phyloP scores from a whole-genome alignment of 2,329 filamentous ascomycete species.

The Cercospora sp. region DNA sequence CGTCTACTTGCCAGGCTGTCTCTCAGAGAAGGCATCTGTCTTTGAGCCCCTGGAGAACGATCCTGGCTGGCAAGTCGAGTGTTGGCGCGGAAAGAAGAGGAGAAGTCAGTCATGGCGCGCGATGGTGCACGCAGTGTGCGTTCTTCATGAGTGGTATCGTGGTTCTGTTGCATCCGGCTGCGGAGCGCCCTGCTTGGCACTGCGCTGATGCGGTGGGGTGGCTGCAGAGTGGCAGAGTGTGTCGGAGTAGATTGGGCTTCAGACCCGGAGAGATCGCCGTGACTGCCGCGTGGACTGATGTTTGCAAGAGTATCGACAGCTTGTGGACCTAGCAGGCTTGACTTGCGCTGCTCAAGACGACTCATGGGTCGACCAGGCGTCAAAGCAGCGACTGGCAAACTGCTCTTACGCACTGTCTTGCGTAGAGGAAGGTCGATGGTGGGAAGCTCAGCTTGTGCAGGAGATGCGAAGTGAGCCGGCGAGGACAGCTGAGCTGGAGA shows the following conservation, averaged over 20 bases:
- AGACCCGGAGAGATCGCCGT: conserved; percentile 31
- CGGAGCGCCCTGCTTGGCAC: conserved; percentile 43
- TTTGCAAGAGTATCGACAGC: conserved; percentile 18
- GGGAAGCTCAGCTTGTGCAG: neutral
- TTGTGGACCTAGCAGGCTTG: conserved; percentile 37
- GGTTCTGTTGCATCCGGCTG: conserved; percentile 32
- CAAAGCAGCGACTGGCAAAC: conserved; percentile 11
- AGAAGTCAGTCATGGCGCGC: conserved; percentile 49
- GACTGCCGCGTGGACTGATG: conserved; percentile 37
- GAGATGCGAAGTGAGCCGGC: neutral
- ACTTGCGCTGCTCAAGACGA: conserved; percentile 49
- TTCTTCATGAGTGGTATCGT: conserved; percentile 40
- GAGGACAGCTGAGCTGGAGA: neutral
- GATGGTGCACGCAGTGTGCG: conserved; percentile 48
- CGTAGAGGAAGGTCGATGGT: neutral
- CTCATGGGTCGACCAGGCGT: conserved; percentile 38
- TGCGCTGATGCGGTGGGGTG: conserved; percentile 36
- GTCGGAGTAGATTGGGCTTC: conserved; percentile 34
- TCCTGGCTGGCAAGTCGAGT: conserved; percentile 17
- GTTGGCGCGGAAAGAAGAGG: conserved; percentile 31
- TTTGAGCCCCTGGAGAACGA: conserved; percentile 18
- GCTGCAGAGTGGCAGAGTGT: conserved; percentile 27
- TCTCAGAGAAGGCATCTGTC: conserved; percentile 19
- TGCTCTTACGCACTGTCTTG: conserved; percentile 19
- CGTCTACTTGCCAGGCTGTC: conserved; percentile 18